phyloP scores from a whole-genome alignment of 495 filamentous ascomycete genomes.

The Penicillium manginii region DNA sequence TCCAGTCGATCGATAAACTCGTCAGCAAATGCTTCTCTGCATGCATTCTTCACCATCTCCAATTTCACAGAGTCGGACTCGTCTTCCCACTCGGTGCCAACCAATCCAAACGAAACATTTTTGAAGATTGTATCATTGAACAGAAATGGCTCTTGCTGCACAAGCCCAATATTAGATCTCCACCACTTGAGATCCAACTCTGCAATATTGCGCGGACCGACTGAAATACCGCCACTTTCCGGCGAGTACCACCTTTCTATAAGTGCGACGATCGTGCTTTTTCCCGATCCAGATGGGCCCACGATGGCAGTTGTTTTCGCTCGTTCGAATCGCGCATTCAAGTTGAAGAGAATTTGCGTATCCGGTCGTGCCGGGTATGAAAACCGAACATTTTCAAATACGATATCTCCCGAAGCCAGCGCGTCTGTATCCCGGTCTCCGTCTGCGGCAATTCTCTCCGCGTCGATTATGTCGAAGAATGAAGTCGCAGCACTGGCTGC shows the following conservation, averaged over 20 bases:
- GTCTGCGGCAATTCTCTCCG: slow-evolving; percentile 38
- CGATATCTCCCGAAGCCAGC: slow-evolving; percentile 50
- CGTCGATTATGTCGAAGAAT: slow-evolving; percentile 54
- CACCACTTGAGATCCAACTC: slow-evolving; percentile 81
- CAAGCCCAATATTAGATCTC: slow-evolving; percentile 77
- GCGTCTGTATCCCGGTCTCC: slow-evolving; percentile 31
- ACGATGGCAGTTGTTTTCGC: slow-evolving; percentile 59
- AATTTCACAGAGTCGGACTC: slow-evolving; percentile 51
- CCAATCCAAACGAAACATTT: slow-evolving; percentile 78
- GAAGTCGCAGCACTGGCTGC: slow-evolving; percentile 49
- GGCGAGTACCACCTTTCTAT: slow-evolving; percentile 64
- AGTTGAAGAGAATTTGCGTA: slow-evolving; percentile 39
- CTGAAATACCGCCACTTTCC: slow-evolving; percentile 51
- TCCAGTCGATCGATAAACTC: slow-evolving; percentile 44
- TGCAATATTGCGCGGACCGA: slow-evolving; percentile 52
- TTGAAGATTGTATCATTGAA: slow-evolving; percentile 79
- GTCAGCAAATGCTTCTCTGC: slow-evolving; percentile 62
- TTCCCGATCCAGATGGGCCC: slow-evolving; percentile 63
- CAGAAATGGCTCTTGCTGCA: slow-evolving; percentile 46
- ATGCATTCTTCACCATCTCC: slow-evolving; percentile 53
- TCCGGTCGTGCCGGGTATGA: slow-evolving; percentile 57
- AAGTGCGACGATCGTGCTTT: slow-evolving; percentile 68
- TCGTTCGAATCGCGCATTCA: slow-evolving; percentile 43
- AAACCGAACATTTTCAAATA: slow-evolving; percentile 62
- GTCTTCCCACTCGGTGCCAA: slow-evolving; percentile 64